These are phyloP conservation scores for Suillus subluteus DNA, from an alignment of 768 basidiomycete species.

Conservation along the genomic window DNA sequence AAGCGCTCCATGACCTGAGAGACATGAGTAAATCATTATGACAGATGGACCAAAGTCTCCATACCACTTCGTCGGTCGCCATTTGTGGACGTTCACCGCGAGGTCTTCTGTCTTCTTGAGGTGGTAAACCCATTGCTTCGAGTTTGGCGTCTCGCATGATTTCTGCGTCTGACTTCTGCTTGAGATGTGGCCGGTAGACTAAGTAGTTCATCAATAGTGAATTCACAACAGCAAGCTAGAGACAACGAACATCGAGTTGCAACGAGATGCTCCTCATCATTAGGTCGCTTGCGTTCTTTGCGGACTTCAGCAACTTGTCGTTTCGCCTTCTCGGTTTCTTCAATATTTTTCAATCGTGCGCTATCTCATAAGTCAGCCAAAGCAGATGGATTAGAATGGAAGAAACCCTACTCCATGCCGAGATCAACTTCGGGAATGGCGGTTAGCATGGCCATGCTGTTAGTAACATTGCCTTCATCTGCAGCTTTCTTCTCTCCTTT, in stretches of 20 bases:
- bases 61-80: constrained; percentile 90
- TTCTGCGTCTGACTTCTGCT: constrained; percentile 84
- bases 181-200: constrained; percentile 87
- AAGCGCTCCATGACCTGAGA: constrained; percentile 93
- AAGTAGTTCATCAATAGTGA: not conserved
- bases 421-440: constrained; percentile 98
- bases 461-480: constrained; percentile 93
- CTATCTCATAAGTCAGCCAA: constrained; percentile 42
- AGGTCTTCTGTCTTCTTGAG: constrained; percentile 39
- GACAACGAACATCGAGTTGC: constrained; percentile 79
- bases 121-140: constrained; percentile 79
- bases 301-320: constrained; percentile 77
- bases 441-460: constrained; percentile 93
- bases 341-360: constrained; percentile 90
- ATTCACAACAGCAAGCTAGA: constrained; percentile 8
- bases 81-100: constrained; percentile 68
- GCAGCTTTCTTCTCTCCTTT: constrained; percentile 56
- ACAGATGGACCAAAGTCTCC: constrained; percentile 28
- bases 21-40: constrained; percentile 9
- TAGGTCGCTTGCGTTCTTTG: constrained; percentile 55
- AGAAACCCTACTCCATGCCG: constrained; percentile 90
- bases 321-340: constrained; percentile 97
- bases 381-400: not conserved
- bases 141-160: constrained; percentile 87
- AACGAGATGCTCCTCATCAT: constrained; percentile 83